phyloP scores from a whole-genome alignment of 176 grass and related monocot genomes.

The Eragrostis nindensis region DNA sequence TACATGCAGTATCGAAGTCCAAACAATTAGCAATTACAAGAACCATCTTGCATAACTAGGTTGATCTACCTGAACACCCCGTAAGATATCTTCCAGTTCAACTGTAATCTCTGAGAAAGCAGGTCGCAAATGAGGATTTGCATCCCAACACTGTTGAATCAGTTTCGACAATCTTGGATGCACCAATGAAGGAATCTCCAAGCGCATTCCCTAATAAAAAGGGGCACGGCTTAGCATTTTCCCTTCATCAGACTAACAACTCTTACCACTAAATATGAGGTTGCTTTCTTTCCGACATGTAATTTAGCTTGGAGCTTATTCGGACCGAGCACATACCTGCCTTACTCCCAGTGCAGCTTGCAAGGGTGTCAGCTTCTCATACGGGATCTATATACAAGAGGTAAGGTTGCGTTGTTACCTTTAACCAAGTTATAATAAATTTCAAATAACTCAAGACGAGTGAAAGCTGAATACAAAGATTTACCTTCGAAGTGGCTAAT shows the following conservation, averaged over 20 bases:
- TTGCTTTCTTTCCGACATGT: not conserved
- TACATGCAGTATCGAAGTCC: not conserved
- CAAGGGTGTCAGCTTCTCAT: slow-evolving; percentile 83
- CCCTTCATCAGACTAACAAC: slow-evolving; percentile 8
- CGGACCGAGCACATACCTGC: slow-evolving; percentile 58
- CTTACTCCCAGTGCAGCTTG: slow-evolving; percentile 95
- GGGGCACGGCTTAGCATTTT: slow-evolving; percentile 12
- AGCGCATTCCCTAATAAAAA: slow-evolving; percentile 74
- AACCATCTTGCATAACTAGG: no score
- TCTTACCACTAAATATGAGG: slow-evolving; percentile 2
- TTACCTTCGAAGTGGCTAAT: slow-evolving; percentile 86
- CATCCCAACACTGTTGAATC: slow-evolving; percentile 79
- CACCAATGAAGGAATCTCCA: slow-evolving; percentile 56
- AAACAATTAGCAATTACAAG: not conserved
- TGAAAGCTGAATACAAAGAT: not conserved
- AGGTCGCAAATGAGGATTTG: slow-evolving; percentile 57
- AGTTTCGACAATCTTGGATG: slow-evolving; percentile 61
- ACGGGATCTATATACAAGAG: slow-evolving; percentile 73
- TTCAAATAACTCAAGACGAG: slow-evolving; percentile 12
- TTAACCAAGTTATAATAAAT: slow-evolving; percentile 2
- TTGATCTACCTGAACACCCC: slow-evolving; percentile 55
- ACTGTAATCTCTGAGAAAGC: slow-evolving; percentile 68
- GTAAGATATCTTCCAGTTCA: slow-evolving; percentile 73
- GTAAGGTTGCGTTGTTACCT: slow-evolving; percentile 24
- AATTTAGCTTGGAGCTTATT: not conserved